These are phyloP conservation scores for Staphylotrichum tortipilum DNA, from an alignment of 495 filamentous ascomycete genomes.

Conservation along the genomic window DNA sequence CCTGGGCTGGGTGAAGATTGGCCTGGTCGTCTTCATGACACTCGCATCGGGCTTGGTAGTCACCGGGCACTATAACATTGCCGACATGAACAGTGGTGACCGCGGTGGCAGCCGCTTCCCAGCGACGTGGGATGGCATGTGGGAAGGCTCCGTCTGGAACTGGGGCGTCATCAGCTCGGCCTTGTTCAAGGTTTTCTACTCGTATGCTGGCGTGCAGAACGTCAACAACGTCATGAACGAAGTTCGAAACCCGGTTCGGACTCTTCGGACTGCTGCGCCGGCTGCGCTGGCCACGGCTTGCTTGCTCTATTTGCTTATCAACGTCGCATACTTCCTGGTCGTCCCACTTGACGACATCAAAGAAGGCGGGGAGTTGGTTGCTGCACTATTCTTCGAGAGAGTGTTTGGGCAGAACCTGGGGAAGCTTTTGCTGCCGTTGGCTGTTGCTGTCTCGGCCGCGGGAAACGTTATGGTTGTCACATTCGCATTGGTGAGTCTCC, in stretches of 20 bases:
- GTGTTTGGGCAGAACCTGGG: slow-evolving; percentile 54
- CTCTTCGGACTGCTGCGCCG: slow-evolving; percentile 54
- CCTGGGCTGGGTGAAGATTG: slow-evolving; percentile 58
- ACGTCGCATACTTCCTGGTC: slow-evolving; percentile 57
- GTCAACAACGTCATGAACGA: slow-evolving; percentile 72
- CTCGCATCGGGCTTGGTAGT: slow-evolving; percentile 50
- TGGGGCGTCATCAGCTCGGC: slow-evolving; percentile 51
- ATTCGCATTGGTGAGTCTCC: slow-evolving; percentile 34
- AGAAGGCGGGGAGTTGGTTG: slow-evolving; percentile 56
- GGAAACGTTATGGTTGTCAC: slow-evolving; percentile 76
- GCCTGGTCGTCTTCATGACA: slow-evolving; percentile 56
- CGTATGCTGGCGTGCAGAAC: slow-evolving; percentile 60
- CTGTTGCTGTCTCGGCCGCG: slow-evolving; percentile 42
- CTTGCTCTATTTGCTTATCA: slow-evolving; percentile 58
- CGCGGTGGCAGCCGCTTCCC: slow-evolving; percentile 6
- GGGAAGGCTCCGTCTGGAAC: slow-evolving; percentile 49
- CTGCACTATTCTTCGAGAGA: slow-evolving; percentile 59
- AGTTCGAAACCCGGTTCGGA: slow-evolving; percentile 59
- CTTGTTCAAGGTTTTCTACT: slow-evolving; percentile 66
- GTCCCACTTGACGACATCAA: slow-evolving; percentile 62
- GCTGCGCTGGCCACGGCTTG: slow-evolving; percentile 53
- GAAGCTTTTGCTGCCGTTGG: slow-evolving; percentile 18
- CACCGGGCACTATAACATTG: slow-evolving; percentile 26
- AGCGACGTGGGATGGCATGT: slow-evolving; percentile 31
- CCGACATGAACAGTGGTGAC: not conserved